Base-by-base conservation (phyloP, 2,329 filamentous ascomycete genomes). In the Fusarium sp. region DNA sequence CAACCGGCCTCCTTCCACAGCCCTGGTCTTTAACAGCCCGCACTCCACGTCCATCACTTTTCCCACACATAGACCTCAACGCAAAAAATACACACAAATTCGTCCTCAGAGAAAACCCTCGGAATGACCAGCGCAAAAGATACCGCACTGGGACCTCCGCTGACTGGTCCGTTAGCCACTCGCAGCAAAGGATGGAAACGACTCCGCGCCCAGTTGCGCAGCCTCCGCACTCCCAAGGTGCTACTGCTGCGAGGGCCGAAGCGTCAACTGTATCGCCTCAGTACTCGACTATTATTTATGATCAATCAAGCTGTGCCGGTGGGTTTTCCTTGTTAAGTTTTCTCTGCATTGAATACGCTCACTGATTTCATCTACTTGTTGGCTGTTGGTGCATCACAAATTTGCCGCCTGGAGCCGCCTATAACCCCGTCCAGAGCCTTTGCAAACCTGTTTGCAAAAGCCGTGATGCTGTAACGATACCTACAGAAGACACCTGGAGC, bases 381-480 rank as follows among this genome's bases (percentile, higher is more conserved):
- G 57, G 66, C 52, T 71, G 65, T 54, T 60, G 64, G 58, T 67
- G 71, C 66, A 72, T 71, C 32, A 32, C 50, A 66, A 70, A 61
- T 76, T 71, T 67, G 73, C 59, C 70, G 66, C 45, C 54, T 41
- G 45, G 66, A 57, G 50, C 52, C 52, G 66, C 74, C 70, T 61
- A 59, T 57, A 64, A 59, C 34, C n/a, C 50, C 50, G 52, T 52
- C 30, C 39, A 60, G 37, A 59, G 66, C 64, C 60, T 69, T 76
- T 67, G 34, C 54, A 66, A 74, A 50, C 67, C n/a, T 64, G 64
- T 67, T 67, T 59, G 50, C 70, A 63, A 54, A 64, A 50, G 64
- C 73, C 67, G 61, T 62, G 75, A 77, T 78, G 76, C 73, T 80
- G 64, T 65, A 75, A 72, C 66, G 66, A 78, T 80, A 79, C 79